Base-by-base conservation (phyloP, 108 stramenopile species). In the Stephanodiscus minutulus region DNA sequence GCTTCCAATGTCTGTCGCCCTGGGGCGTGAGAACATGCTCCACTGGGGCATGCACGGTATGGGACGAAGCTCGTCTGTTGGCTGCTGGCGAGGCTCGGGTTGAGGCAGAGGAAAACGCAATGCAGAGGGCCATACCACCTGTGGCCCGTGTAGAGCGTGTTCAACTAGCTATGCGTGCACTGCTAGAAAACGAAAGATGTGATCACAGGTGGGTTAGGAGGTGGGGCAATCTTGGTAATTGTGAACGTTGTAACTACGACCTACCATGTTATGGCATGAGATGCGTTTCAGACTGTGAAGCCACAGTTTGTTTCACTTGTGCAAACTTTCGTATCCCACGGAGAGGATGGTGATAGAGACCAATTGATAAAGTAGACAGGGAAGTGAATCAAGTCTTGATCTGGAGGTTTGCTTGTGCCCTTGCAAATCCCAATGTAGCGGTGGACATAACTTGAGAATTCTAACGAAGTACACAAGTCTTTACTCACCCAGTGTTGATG, bases 301-400 rank as follows among this genome's bases (percentile, higher is more conserved):
- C 81, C 17, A 82, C 81, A 12, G 86, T 87, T 28, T 87, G 86
- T 68, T 87, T 82, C 83, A 84, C 86, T 21, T 87, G 86, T 70
- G 86, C 86, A 15, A 76, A 79, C 61, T 81, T 82, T 57, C 82
- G 86, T 21, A 82, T 87, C 55, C 83, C 83, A 1, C 46, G 61
- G 35, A 71, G 70, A 13, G 86, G 86, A 5, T 87, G 86, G 86
- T 76, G 86, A 24, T 86, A 64, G 73, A 58, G 24, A 37, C n/a
- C n/a, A n/a, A n/a, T n/a, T n/a, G 20, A 54, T 12, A 18, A 63
- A 22, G 17, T n/a, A 15, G 44, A 65, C 4, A 18, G 5, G 35
- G 35, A 35, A 35, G 35, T 35, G 5, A 6, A 35, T 35, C 5
- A 35, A 35, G 35, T 35, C 35, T 35, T 35, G 35, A 35, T 35